Evolutionary conservation across 371 early-diverging fungal genomes (phyloP), one percentile per base, ranked within the genome.

Genomic region (Mortierella sp.): DNA sequence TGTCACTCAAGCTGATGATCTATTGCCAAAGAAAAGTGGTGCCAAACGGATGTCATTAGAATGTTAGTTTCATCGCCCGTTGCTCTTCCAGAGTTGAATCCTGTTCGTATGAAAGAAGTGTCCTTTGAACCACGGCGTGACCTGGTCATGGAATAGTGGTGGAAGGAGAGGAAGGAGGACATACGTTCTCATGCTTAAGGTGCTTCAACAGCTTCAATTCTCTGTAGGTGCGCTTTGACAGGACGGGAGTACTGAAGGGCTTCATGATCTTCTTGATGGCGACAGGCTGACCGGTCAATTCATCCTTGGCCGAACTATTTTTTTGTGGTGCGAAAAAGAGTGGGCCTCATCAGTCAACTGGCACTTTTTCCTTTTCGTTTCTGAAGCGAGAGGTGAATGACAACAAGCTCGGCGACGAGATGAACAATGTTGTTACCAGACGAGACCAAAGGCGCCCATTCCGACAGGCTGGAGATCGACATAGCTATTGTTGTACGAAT

Each of bases 391-490:
- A 34, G 61, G 19, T 8, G 28, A 34, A 61, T 8, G 61, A 61
- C 61, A 61, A 61, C 6, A 73, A 64, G 34, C 37, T 21, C 24
- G 26, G n/a, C 26, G 37, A 55, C 5, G 14, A 43, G 14, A 16
- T 37, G 73, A 34, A 31, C 21, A 67, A 40, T 31, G 26, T 53
- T 79, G 90, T 88, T 93, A 97, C 97, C 97, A 98, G 26, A 98
- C 98, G 21, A 98, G 91, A 78, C 98, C 98, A 88, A 98, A 98
- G 10, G 98, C 97, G 69, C 98, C 98, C 96, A 98, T 96, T 67
- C 98, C 98, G n/a, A 98, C 95, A 40, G 98, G 97, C 82, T 97
- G 95, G 74, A 98, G 91, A 89, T 97, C 95, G 44, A 93, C 93
- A 91, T 98, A 98, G 90, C 96, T 95, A 78, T 37, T 57, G 26